phyloP scores from a whole-genome alignment of 2,329 filamentous ascomycete species.

The Penicillium sp. region DNA sequence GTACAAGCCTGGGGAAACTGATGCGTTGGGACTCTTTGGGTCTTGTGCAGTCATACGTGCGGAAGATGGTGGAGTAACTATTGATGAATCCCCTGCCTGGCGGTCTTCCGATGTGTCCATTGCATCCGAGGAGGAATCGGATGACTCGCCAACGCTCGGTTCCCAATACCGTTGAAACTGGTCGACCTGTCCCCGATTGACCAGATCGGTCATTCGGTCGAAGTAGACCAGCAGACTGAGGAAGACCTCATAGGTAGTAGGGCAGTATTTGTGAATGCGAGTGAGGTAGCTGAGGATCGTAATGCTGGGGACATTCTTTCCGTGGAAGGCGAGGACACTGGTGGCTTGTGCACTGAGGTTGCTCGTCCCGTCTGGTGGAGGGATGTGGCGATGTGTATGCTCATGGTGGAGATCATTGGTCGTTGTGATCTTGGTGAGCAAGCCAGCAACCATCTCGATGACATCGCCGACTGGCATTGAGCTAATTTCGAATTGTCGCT shows the following conservation, averaged over 20 bases:
- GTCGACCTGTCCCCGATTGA: constrained; percentile 78
- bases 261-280: constrained; percentile 97
- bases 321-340: constrained; percentile 90
- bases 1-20: constrained; percentile 35
- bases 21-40: constrained; percentile 29
- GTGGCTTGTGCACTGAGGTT: constrained; percentile 64
- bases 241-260: constrained; percentile 97
- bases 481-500: constrained; percentile 86
- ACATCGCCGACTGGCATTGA: constrained; percentile 96
- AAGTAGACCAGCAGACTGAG: constrained; percentile 95
- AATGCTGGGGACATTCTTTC: constrained; percentile 96
- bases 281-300: constrained; percentile 94
- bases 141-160: constrained; percentile 16
- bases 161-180: constrained; percentile 46
- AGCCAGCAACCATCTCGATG: constrained; percentile 97
- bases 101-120: constrained; percentile 21
- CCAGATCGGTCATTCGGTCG: constrained; percentile 95
- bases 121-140: constrained; percentile 18
- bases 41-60: constrained; percentile 37
- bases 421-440: constrained; percentile 94
- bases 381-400: constrained; percentile 75
- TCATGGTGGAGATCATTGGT: constrained; percentile 96
- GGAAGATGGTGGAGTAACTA: constrained; percentile 41
- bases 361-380: constrained; percentile 59
- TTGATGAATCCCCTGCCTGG: constrained; percentile 24